A percentile compares a stretch with the other conserved stretches of the same genome.
These are phyloP conservation scores for Punica granatum DNA, from an alignment of 345 rosid species.

Conservation along the genomic window DNA sequence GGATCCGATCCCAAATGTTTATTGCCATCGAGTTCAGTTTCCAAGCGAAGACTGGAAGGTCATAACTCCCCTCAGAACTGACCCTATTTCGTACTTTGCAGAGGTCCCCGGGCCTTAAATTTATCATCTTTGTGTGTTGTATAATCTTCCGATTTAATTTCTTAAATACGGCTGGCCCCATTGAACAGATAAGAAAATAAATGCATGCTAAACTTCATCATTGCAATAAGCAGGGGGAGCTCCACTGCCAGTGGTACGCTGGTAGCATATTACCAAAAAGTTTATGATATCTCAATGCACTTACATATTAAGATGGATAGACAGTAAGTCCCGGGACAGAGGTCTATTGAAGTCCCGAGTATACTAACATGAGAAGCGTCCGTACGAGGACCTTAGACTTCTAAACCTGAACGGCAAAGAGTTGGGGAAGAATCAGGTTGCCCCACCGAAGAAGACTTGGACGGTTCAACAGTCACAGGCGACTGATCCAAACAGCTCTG, in stretches of 20 bases:
- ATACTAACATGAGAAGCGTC: background rate
- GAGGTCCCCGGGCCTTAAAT: background rate
- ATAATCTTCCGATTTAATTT: background rate
- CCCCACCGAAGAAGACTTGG: slow-evolving; percentile 84
- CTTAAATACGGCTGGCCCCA: background rate
- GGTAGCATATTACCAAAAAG: background rate
- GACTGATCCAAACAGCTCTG: slow-evolving; percentile 92
- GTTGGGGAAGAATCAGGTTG: slow-evolving; percentile 48
- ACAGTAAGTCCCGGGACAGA: background rate
- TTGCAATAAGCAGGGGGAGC: background rate
- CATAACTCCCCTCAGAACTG: too few relatives aligned
- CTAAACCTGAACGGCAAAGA: background rate
- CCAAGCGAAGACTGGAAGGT: too few relatives aligned
- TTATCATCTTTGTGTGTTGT: background rate
- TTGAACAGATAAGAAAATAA: background rate
- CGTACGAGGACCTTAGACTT: background rate
- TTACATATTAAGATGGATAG: background rate
- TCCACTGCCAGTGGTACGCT: background rate
- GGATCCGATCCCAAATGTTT: too few relatives aligned
- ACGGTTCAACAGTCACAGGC: slow-evolving; percentile 53
- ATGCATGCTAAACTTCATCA: background rate
- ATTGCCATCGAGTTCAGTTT: background rate
- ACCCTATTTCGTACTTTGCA: too few relatives aligned
- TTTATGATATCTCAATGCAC: slow-evolving; percentile 1
- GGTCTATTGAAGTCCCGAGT: background rate